A percentile compares a stretch with the other conserved stretches of the same genome.
phyloP scores from a whole-genome alignment of 2,329 filamentous ascomycete genomes.

The Cercospora canescens region DNA sequence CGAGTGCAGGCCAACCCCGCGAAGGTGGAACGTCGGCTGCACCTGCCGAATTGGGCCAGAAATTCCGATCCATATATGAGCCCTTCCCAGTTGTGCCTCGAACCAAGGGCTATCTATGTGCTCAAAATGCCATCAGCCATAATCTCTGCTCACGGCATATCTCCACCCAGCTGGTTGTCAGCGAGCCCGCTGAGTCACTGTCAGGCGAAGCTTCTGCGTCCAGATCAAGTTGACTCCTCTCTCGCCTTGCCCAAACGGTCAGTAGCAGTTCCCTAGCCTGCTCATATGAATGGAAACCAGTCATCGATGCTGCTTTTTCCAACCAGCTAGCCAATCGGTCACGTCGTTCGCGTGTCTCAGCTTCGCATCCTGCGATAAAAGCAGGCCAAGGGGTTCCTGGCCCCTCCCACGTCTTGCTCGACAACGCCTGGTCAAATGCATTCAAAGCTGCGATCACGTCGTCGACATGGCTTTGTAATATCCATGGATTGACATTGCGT shows the following conservation, averaged over 20 bases:
- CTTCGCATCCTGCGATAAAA: slow-evolving; percentile 46
- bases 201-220: background rate
- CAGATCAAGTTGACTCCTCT: background rate
- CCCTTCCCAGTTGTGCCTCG: background rate
- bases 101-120: background rate
- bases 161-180: slow-evolving; percentile 5
- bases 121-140: slow-evolving; percentile 16
- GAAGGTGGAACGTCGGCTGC: background rate
- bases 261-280: slow-evolving; percentile 4
- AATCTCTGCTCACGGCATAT: slow-evolving; percentile 9
- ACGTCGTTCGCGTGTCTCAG: slow-evolving; percentile 21
- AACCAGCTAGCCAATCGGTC: slow-evolving; percentile 4
- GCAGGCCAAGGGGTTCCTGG: slow-evolving; percentile 39
- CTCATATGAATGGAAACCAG: slow-evolving; percentile 8
- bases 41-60: background rate
- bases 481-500: slow-evolving; percentile 40
- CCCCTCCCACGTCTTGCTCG: slow-evolving; percentile 29
- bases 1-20: background rate
- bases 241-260: slow-evolving; percentile 6
- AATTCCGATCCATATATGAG: background rate
- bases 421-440: slow-evolving; percentile 31
- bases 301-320: background rate
- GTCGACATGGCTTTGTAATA: slow-evolving; percentile 42
- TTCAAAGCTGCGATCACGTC: slow-evolving; percentile 37
- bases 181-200: background rate